Evolutionary conservation across 192 early-diverging fungal genomes (phyloP), one percentile per base, ranked within the genome.

Genomic region (Coemansia sp.): DNA sequence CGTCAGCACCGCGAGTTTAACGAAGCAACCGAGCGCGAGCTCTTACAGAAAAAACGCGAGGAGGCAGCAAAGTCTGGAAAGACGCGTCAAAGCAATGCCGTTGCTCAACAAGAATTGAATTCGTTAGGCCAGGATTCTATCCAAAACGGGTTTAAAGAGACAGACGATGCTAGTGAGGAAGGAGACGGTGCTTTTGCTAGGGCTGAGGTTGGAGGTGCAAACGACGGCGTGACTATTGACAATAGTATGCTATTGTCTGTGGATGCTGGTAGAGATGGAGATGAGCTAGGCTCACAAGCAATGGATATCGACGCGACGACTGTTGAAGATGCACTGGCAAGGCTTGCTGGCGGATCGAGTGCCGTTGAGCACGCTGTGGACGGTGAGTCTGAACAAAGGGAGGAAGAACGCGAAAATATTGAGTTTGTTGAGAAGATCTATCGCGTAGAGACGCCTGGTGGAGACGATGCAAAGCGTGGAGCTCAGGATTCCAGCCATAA

Each of bases 1-100:
- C 76, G 81, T 32, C 76, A 84, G 46, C 81, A 84, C 51, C 81
- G 81, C 50, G 81, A 84, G 68, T 84, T 84, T 56, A 84, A 78
- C 43, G 81, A 84, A n/a, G 81, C 77, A 14, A 84, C 81, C 0
- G 81, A 84, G 41, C 81, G 81, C 50, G 81, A 84, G 43, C 61
- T 78, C 44, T 67, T 79, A 12, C 67, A 76, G 55, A 78, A 74
- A 59, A 84, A 84, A 43, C 72, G 71, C 51, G 64, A 75, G 22
- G 54, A 72, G 9, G 81, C 80, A 22, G 69, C 63, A 5, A 71
- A 77, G 46, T 65, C 68, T 13, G 80, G 77, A 54, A 69, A 59
- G 8, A 70, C 46, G 54, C 80, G 68, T 13, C 44, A 65, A n/a
- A 57, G 70, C 25, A 64, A 62, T 25, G 37, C 71, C 17, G 42